Evolutionary conservation across 2,329 filamentous ascomycete species (phyloP).

Genomic region (Pseudogymnoascus sp.): DNA sequence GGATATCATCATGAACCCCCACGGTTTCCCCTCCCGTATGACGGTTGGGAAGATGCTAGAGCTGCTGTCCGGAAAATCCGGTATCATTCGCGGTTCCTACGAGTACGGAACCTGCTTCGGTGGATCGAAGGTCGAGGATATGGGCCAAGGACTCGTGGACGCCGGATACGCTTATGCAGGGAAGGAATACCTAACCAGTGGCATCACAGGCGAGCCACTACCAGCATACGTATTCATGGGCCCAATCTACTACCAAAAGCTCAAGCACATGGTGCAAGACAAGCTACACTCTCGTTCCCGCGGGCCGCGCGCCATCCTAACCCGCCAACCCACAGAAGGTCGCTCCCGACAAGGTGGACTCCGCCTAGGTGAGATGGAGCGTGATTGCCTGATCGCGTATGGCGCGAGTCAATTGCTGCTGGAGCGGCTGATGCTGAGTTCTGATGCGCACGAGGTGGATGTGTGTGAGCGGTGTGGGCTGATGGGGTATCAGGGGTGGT

Average conservation of each 20-base stretch:
- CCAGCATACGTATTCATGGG: constrained; percentile 98
- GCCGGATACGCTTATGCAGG: constrained; percentile 94
- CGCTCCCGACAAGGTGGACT: constrained; percentile 86
- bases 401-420: constrained; percentile 86
- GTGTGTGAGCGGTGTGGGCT: constrained; percentile 90
- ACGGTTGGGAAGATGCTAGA: constrained; percentile 97
- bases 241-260: constrained; percentile 97
- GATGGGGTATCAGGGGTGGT: constrained; percentile 93
- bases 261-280: constrained; percentile 99
- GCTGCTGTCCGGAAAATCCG: constrained; percentile 87
- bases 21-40: constrained; percentile 99
- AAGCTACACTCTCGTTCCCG: constrained; percentile 97
- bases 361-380: constrained; percentile 95
- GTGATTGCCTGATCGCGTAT: constrained; percentile 95
- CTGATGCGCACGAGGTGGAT: constrained; percentile 83
- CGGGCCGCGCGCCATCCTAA: constrained; percentile 84
- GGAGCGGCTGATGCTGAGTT: constrained; percentile 89
- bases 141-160: constrained; percentile 75
- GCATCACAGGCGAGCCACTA: constrained; percentile 87
- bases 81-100: constrained; percentile 73
- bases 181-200: constrained; percentile 92
- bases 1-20: constrained; percentile 99
- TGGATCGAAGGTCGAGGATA: constrained; percentile 77
- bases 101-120: constrained; percentile 88
- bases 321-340: constrained; percentile 92